Evolutionary conservation across 2,329 filamentous ascomycete species (phyloP), one percentile per base, ranked within the genome.

Genomic region (Aspergillus thermomutatus): DNA sequence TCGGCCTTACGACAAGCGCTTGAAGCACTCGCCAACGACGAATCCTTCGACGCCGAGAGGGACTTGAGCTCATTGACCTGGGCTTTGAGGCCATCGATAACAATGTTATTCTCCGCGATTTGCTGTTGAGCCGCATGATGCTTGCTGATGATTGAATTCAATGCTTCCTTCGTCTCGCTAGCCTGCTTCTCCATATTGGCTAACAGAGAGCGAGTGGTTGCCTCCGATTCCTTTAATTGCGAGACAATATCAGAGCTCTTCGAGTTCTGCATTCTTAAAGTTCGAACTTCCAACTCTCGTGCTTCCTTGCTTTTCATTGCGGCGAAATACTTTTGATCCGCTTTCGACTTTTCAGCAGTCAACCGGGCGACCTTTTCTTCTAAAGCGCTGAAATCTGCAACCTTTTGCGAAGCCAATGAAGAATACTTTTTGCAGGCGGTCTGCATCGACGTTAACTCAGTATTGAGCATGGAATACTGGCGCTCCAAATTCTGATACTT

Each of bases 241-340:
- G 91, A 84, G 45, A 99, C 92, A 58, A 97, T 95, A 71, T 97
- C 94, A 0, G 91, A 92, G 56, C 90, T 95, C 76, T 96, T 96
- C 49, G 85, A 82, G 69, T 93, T 95, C 72, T 97, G 92, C 60
- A 86, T 82, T 59, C 91, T 87, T 56, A 97, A 78, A 3, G 87
- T 84, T 64, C 90, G 83, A 49, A 95, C 87, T 75, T 97, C 93
- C 57, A 84, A 82, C 56, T 92, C 88, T 51, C 91, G 84, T 47
- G 89, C 87, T 68, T 97, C 93, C 69, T 93, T 95, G 64, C 92
- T 89, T 72, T 96, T 97, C 81, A 96, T 92, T 8, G 92, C 91
- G 1, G 90, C 91, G 73, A 97, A 97, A 72, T 96, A 99, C 75
- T 97, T 97, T 70, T 97, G 93, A 69, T 99, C 94, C 1, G 93